Evolutionary conservation across 2,329 filamentous ascomycete genomes (phyloP), one percentile per base, ranked within the genome.

Genomic region (Zymoseptoria ardabiliae): DNA sequence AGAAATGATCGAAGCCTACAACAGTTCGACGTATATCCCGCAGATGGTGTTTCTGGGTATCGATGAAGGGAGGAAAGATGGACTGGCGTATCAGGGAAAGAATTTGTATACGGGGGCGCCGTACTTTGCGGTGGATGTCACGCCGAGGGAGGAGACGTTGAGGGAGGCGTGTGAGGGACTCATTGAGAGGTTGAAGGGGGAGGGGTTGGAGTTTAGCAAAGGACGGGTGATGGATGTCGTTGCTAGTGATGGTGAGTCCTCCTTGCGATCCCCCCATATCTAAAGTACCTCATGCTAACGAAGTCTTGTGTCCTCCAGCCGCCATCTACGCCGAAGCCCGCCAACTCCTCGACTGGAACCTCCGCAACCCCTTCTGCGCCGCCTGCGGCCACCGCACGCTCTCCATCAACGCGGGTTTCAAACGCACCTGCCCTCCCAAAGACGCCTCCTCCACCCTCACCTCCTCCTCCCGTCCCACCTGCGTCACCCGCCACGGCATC

Each of bases 291-390:
- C 11, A n/a, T 50, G 52, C 49, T 41, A 10, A 53, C 48, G 50
- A 51, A 17, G 20, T 19, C 53, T 20, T 2, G n/a, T n/a, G n/a
- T n/a, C n/a, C n/a, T n/a, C n/a, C n/a, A 94, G 94, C 92, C 60
- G 91, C 92, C 54, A 89, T 96, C 52, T 96, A 91, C 67, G 93
- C 91, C 13, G 90, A 96, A 75, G 90, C 91, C 7, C 86, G 93
- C 58, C 89, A 91, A 52, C 81, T 97, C 23, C 79, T 95, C 41
- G 94, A 97, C 77, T 99, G 94, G 94, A 97, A 99, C 76, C 81
- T 81, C 23, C 88, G 93, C 55, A 96, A 96, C 75, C 89, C 88
- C 28, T 99, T 91, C 80, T 99, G 94, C 74, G 91, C 86, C 30
- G 87, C 88, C 58, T 99, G 94, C 75, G 93, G 94, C 35, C 83